Evolutionary conservation across 306 rosid species (phyloP).

Genomic region (Vigna hirtella): DNA sequence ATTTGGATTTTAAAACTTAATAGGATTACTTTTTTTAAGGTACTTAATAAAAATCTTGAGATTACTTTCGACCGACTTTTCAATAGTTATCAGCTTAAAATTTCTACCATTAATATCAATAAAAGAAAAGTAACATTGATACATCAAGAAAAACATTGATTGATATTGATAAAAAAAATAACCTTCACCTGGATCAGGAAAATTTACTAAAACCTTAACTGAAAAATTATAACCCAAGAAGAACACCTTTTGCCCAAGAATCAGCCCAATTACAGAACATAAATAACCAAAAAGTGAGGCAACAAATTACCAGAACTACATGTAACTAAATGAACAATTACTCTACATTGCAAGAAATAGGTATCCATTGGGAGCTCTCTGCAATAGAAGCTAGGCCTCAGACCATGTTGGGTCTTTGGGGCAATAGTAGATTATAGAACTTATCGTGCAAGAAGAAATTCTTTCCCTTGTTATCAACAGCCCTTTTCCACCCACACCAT

Average conservation of each 20-base stretch:
- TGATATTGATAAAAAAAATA: no score
- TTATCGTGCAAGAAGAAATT: constrained; percentile 88
- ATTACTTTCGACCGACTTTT: no score
- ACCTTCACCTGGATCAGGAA: no score
- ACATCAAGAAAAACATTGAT: no score
- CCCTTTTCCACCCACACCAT: constrained; percentile 98
- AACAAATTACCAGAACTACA: constrained; percentile 7
- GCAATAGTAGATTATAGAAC: constrained; percentile 90
- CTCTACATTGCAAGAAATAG: constrained; percentile 19
- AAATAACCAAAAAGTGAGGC: constrained; percentile 31
- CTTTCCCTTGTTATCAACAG: constrained; percentile 89
- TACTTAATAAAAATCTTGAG: no score
- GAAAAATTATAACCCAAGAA: not conserved
- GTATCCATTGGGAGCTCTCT: not conserved
- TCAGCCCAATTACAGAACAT: constrained; percentile 34
- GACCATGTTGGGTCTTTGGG: constrained; percentile 97
- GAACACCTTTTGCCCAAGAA: not conserved
- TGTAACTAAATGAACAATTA: constrained; percentile 12
- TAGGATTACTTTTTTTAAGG: no score
- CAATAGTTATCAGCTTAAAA: no score
- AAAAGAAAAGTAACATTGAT: no score
- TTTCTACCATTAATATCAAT: no score
- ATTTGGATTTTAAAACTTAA: no score
- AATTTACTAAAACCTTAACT: no score
- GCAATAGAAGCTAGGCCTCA: constrained; percentile 37